Conservation (phyloP, 768 basidiomycete species). For the Lentinus tigrinus region DNA sequence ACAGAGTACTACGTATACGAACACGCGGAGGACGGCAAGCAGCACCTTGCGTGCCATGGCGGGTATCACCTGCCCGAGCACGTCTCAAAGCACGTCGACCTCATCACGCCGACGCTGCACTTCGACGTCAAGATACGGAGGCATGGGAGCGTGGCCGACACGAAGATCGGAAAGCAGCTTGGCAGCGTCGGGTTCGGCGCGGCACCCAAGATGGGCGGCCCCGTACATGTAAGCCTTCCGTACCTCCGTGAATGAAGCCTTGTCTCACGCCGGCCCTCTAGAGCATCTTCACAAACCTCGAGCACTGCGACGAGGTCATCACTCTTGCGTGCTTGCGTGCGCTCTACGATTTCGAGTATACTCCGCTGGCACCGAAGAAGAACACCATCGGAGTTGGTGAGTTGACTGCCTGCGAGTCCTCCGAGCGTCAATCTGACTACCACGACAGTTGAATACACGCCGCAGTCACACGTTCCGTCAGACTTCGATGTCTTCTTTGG, state of each 20-base stretch:
- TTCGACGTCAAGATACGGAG: constrained; percentile 50
- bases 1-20: constrained; percentile 57
- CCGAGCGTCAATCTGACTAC: neutral
- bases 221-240: neutral
- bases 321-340: constrained; percentile 31
- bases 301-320: constrained; percentile 28
- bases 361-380: constrained; percentile 18
- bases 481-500: constrained; percentile 44
- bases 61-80: constrained; percentile 62
- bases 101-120: constrained; percentile 72
- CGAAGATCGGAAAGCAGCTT: constrained; percentile 7
- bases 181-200: constrained; percentile 1
- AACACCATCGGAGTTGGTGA: constrained; percentile 34
- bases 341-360: constrained; percentile 32
- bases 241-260: neutral
- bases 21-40: constrained; percentile 40
- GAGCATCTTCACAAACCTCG: constrained; percentile 16
- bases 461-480: constrained; percentile 38
- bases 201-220: neutral
- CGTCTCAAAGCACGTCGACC: constrained; percentile 58
- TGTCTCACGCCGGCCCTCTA: neutral
- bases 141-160: constrained; percentile 20
- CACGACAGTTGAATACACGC: constrained; percentile 41
- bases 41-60: constrained; percentile 54
- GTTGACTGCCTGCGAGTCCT: neutral